Conservation (phyloP, 805 yeast genomes). For the Jamesozyma gamospora region DNA sequence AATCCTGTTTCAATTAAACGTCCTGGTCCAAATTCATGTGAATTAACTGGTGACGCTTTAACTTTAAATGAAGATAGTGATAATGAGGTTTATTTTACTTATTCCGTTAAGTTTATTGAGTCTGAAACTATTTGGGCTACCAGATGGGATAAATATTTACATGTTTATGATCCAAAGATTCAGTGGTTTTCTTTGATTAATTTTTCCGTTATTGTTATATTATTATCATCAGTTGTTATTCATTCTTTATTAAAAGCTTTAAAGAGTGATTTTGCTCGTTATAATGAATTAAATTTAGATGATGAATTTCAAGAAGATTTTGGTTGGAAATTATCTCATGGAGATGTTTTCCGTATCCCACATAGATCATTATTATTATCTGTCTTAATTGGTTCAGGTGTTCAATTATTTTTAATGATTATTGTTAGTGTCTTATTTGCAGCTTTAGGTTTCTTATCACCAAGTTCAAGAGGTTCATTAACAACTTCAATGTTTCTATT, state of each 20-base stretch:
- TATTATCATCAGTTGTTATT: constrained; percentile 66
- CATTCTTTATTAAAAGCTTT: constrained; percentile 72
- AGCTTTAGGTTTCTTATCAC: constrained; percentile 79
- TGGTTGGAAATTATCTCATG: constrained; percentile 95
- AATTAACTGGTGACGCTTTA: constrained; percentile 33
- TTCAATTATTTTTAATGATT: constrained; percentile 72
- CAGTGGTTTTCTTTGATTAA: constrained; percentile 93
- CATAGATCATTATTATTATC: constrained; percentile 58
- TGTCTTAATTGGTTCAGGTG: constrained; percentile 78
- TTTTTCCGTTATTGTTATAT: constrained; percentile 70
- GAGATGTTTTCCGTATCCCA: constrained; percentile 90
- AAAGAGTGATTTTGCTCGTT: constrained; percentile 74
- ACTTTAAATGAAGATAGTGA: constrained; percentile 40
- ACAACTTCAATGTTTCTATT: constrained; percentile 82
- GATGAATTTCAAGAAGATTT: constrained; percentile 84
- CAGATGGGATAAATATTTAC: constrained; percentile 95
- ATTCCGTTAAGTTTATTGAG: constrained; percentile 63
- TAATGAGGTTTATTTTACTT: constrained; percentile 65
- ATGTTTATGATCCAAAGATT: constrained; percentile 82
- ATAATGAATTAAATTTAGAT: constrained; percentile 81
- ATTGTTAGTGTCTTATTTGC: constrained; percentile 70
- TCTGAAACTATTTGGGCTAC: constrained; percentile 90
- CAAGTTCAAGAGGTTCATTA: constrained; percentile 89
- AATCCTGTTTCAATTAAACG: constrained; percentile 52
- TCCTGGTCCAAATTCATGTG: constrained; percentile 30